Conservation (phyloP, 1,284 basidiomycete species). For the Ustanciosporium gigantosporum region DNA sequence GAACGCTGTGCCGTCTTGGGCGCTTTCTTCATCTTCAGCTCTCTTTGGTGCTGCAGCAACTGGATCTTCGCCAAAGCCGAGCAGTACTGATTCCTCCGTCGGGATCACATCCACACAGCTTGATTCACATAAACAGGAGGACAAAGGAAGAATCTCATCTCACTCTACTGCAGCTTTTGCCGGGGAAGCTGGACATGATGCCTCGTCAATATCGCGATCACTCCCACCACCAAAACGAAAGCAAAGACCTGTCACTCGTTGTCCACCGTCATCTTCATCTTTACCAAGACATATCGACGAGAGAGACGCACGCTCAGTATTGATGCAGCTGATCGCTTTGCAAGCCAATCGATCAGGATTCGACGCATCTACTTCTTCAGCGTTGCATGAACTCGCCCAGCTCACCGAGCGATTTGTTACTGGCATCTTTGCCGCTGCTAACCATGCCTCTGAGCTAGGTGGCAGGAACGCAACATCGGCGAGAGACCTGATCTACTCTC, state of each 20-base stretch:
- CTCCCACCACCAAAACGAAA: not conserved
- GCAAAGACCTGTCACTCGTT: not conserved
- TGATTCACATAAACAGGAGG: too few species aligned
- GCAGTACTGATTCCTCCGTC: too few species aligned
- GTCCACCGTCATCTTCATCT: not conserved
- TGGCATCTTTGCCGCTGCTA: constrained; percentile 27
- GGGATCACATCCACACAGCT: too few species aligned
- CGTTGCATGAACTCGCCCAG: constrained; percentile 28
- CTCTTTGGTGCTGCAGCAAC: not conserved
- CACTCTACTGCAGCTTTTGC: too few species aligned
- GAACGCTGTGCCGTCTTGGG: not conserved
- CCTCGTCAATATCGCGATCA: not conserved
- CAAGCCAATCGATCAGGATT: constrained; percentile 28
- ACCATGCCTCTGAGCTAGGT: constrained; percentile 24
- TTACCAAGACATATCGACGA: constrained; percentile 12
- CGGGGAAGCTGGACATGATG: too few species aligned
- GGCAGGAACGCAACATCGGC: constrained; percentile 24
- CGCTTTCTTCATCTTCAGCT: not conserved
- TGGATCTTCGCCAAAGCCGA: not conserved
- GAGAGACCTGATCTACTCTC: constrained; percentile 35
- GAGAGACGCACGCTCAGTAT: constrained; percentile 11
- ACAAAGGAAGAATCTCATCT: too few species aligned
- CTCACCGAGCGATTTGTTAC: constrained; percentile 31
- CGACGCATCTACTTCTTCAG: constrained; percentile 21
- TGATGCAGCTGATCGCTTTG: constrained; percentile 25